Percentiles rank a stretch among this genome's conserved stretches.
Evolutionary conservation across 106 monocot species (phyloP).

Genomic region (Dendrobium huoshanense): DNA sequence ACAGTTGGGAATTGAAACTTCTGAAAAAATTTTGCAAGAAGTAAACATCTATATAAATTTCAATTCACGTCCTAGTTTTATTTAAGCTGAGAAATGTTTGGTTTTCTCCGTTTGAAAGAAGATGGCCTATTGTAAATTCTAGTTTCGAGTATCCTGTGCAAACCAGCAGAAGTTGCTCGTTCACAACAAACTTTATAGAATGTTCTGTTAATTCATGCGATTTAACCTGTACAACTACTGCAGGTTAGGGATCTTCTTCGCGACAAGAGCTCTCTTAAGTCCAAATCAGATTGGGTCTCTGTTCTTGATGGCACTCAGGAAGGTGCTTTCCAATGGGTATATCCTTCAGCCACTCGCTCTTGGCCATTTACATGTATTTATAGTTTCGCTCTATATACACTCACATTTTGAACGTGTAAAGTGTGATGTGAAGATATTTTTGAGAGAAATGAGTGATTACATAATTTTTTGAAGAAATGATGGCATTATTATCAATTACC

Average conservation of each 20-base stretch:
- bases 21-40: conserved; percentile 74
- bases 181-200: background rate
- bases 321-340: conserved; percentile 93
- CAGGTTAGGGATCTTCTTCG: conserved; percentile 77
- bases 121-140: background rate
- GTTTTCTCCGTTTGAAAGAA: background rate
- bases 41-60: conserved; percentile 27
- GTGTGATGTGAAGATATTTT: background rate
- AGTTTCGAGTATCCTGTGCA: background rate
- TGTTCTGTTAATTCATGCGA: conserved; percentile 3
- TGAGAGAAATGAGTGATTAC: background rate
- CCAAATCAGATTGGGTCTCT: conserved; percentile 62
- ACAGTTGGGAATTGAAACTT: conserved; percentile 65
- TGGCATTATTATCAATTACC: background rate
- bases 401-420: background rate
- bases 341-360: conserved; percentile 2
- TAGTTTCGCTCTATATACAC: background rate
- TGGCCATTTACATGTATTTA: background rate
- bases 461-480: background rate
- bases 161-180: background rate
- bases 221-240: conserved; percentile 12
- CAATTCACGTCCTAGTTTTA: background rate
- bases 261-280: conserved; percentile 66
- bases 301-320: conserved; percentile 94
- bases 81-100: background rate